Base-by-base conservation (phyloP, 306 rosid species). In the Abrus pulchellus region DNA sequence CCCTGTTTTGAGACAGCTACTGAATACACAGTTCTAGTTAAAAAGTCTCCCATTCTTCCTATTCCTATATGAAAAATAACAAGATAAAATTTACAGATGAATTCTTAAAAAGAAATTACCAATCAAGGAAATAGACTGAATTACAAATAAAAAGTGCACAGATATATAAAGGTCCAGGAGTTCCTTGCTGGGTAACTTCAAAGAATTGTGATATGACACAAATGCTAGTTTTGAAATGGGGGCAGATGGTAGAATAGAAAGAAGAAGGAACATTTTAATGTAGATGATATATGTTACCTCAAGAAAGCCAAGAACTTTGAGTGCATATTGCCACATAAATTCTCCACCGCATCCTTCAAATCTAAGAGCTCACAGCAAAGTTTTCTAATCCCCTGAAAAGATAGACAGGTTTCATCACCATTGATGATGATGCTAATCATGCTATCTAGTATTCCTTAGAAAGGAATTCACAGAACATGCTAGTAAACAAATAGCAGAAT, bases 311-410 rank as follows among this genome's bases (percentile, higher is more conserved):
- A 84, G 88, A 87, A 91, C 89, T 95, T 95, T 0, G 97, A 79
- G 72, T 86, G 92, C 98, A 86, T 93, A 86, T 95, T 88, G 68
- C 99, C 98, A 88, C 98, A 82, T 83, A 95, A 88, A 79, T 91
- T 95, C 91, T 95, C 98, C 84, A 95, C 98, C 3, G 93, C 90
- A 87, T 95, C 99, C 91, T 93, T 93, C 72, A 95, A 86, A 87
- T 93, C 96, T 82, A 95, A 76, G 45, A 95, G 98, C 87, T 95
- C 98, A 68, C 97, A 93, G 76, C 98, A 95, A 79, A 95, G 94
- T 86, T 89, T 88, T 87, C 99, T 87, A 82, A 95, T 93, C 67
- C 99, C 99, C 99, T 95, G 92, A 82, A 83, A 65, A 10, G 30
- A 72, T 3, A 4, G 27, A 64, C 44, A 71, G 3, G 74, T 81